phyloP scores from a whole-genome alignment of 352 stramenopile species.

The Phytophthora ohioensis region DNA sequence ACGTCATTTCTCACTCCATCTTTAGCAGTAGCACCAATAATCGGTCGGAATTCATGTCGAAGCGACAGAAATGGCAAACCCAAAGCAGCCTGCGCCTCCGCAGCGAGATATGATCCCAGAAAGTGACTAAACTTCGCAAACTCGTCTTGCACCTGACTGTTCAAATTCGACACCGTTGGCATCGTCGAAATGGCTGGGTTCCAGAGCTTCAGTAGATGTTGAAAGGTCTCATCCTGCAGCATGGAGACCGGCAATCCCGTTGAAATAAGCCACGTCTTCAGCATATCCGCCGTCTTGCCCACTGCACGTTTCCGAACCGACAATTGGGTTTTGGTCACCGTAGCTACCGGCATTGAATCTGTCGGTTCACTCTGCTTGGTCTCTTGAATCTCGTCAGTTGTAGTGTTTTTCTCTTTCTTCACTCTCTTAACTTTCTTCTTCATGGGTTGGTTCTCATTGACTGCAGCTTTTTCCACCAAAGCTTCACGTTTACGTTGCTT shows the following conservation, averaged over 20 bases:
- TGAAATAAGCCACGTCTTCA: slow-evolving; percentile 44
- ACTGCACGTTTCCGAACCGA: slow-evolving; percentile 12
- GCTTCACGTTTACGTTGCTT: slow-evolving; percentile 33
- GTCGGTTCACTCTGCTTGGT: neutral
- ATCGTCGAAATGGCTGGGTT: neutral
- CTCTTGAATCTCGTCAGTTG: neutral
- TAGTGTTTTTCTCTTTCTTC: slow-evolving; percentile 13
- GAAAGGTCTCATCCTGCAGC: slow-evolving; percentile 30
- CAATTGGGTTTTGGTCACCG: neutral
- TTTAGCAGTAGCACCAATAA: neutral
- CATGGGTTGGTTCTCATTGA: slow-evolving; percentile 6
- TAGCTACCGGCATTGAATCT: neutral
- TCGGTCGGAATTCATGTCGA: slow-evolving; percentile 26
- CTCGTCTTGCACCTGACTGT: slow-evolving; percentile 30
- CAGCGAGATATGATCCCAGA: slow-evolving; percentile 29
- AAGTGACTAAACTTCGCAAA: slow-evolving; percentile 37
- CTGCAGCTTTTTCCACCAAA: slow-evolving; percentile 1
- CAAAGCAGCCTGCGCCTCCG: slow-evolving; percentile 31
- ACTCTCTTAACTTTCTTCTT: slow-evolving; percentile 30
- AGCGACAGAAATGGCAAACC: slow-evolving; percentile 37
- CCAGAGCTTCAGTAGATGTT: slow-evolving; percentile 28
- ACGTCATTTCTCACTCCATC: slow-evolving; percentile 15
- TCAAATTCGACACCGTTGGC: slow-evolving; percentile 18
- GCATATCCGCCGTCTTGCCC: slow-evolving; percentile 25
- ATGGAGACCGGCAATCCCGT: slow-evolving; percentile 29